phyloP scores from a whole-genome alignment of 2,329 filamentous ascomycete species.

The Beauveria pseudobassiana region DNA sequence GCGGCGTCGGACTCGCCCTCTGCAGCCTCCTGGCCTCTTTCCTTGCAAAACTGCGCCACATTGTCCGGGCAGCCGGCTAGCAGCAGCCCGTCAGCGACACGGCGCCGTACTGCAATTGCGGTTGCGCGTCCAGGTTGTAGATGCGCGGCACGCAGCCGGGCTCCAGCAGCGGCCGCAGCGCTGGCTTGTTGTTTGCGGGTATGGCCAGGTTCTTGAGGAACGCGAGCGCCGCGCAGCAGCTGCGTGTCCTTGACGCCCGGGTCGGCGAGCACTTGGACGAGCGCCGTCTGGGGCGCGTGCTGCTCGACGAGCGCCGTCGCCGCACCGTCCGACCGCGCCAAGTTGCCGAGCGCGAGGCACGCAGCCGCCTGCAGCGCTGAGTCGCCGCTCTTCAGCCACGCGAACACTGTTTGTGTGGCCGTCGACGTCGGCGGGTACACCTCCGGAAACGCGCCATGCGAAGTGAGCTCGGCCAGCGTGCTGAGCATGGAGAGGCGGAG shows the following conservation, averaged over 20 bases:
- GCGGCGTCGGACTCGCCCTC: not conserved
- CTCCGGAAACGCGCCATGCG: conserved; percentile 37
- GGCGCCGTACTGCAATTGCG: conserved; percentile 53
- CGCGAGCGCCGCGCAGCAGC: conserved; percentile 47
- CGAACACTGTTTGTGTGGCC: conserved; percentile 33
- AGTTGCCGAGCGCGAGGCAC: conserved; percentile 54
- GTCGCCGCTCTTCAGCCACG: conserved; percentile 38
- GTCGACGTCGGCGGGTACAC: conserved; percentile 35
- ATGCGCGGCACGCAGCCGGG: conserved; percentile 42
- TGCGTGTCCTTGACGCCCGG: conserved; percentile 36
- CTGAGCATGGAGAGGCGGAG: conserved; percentile 44
- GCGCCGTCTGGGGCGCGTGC: conserved; percentile 33
- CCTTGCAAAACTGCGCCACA: conserved; percentile 37
- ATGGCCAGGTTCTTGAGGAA: conserved; percentile 61
- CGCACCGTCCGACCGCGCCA: conserved; percentile 50
- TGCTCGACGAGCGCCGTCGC: conserved; percentile 42
- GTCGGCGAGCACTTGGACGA: conserved; percentile 38
- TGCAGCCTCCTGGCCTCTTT: not conserved
- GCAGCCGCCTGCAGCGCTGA: conserved; percentile 45
- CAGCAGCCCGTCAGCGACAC: conserved; percentile 50
- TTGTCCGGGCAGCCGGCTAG: conserved; percentile 46
- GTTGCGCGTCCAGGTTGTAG: conserved; percentile 42
- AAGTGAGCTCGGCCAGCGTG: conserved; percentile 45
- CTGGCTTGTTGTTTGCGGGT: conserved; percentile 44
- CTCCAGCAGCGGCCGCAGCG: conserved; percentile 42